Percentiles rank a stretch among this genome's conserved stretches.
phyloP scores from a whole-genome alignment of 1,284 basidiomycete species.

The Austroboletus niveus region DNA sequence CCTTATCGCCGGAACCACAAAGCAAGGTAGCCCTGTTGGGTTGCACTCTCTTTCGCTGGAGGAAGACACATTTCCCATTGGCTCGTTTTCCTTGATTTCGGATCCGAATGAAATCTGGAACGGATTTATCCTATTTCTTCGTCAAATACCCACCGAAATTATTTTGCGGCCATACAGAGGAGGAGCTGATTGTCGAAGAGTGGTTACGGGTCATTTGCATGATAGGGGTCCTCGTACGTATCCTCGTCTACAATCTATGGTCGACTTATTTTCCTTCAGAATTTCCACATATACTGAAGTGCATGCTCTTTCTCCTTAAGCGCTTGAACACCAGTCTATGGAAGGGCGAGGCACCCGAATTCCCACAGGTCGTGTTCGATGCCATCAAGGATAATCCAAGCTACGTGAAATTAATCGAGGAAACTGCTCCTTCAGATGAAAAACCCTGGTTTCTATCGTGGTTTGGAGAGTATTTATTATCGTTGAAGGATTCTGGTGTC shows the following conservation, averaged over 20 bases:
- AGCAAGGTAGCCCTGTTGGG: neutral
- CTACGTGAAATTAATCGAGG: constrained; percentile 52
- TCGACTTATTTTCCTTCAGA: constrained; percentile 42
- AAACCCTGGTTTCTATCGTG: constrained; percentile 50
- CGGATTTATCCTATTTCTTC: constrained; percentile 48
- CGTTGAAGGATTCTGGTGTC: constrained; percentile 47
- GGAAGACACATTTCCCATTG: constrained; percentile 2
- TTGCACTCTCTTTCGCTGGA: constrained; percentile 4
- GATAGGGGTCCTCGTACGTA: constrained; percentile 63
- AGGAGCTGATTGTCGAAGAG: constrained; percentile 44
- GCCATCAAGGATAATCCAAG: constrained; percentile 77
- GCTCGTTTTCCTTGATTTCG: constrained; percentile 32
- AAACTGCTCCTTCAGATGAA: constrained; percentile 33
- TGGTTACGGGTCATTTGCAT: constrained; percentile 60
- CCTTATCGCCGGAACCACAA: constrained; percentile 16
- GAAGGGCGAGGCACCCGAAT: constrained; percentile 63
- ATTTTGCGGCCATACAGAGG: constrained; percentile 38
- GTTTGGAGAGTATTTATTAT: constrained; percentile 58
- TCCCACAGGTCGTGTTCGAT: constrained; percentile 74
- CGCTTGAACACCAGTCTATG: constrained; percentile 58
- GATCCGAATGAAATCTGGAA: constrained; percentile 53
- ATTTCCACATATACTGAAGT: constrained; percentile 62
- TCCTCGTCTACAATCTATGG: neutral
- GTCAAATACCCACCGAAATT: constrained; percentile 49
- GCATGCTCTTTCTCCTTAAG: constrained; percentile 53